Percentiles rank a stretch among this genome's conserved stretches.
Conservation (phyloP, 2,329 filamentous ascomycete genomes). For the Talaromyces sp. region DNA sequence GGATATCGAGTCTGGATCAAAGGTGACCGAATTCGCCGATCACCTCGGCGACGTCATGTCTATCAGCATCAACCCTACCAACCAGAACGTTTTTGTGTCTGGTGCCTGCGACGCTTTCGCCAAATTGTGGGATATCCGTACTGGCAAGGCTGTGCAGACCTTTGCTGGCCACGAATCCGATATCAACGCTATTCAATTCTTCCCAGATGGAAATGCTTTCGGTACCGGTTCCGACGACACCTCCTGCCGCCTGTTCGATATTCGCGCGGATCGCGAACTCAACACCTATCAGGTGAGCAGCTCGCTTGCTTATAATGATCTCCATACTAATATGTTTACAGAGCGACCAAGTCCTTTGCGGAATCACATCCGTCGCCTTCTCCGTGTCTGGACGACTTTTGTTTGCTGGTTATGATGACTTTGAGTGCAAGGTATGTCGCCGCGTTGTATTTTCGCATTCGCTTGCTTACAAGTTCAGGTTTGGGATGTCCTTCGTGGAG, state of each 20-base stretch:
- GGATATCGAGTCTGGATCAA: conserved; percentile 97
- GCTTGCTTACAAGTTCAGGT: conserved; percentile 58
- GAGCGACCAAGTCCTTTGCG: conserved; percentile 96
- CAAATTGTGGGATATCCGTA: conserved; percentile 97
- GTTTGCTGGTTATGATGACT: conserved; percentile 97
- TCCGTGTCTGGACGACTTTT: conserved; percentile 92
- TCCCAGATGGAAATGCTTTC: conserved; percentile 97
- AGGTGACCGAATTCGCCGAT: conserved; percentile 96
- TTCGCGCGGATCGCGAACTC: conserved; percentile 82
- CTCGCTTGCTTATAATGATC: no score
- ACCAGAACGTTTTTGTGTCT: conserved; percentile 99
- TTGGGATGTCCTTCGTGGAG: conserved; percentile 94
- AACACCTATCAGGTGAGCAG: conserved; percentile 64
- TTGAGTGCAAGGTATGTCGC: conserved; percentile 90
- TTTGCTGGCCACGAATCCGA: conserved; percentile 98
- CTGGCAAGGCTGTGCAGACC: conserved; percentile 96
- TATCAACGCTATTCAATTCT: conserved; percentile 99
- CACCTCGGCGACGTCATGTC: conserved; percentile 99
- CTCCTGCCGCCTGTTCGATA: conserved; percentile 95
- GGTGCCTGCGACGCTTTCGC: conserved; percentile 98
- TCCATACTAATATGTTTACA: conserved; percentile 38
- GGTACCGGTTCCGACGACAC: conserved; percentile 97
- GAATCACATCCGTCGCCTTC: conserved; percentile 96
- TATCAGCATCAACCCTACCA: conserved; percentile 98
- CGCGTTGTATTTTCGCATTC: background rate